These are phyloP conservation scores for Microbotryomycetes sp. DNA, from an alignment of 1,284 basidiomycete genomes.

Conservation along the genomic window DNA sequence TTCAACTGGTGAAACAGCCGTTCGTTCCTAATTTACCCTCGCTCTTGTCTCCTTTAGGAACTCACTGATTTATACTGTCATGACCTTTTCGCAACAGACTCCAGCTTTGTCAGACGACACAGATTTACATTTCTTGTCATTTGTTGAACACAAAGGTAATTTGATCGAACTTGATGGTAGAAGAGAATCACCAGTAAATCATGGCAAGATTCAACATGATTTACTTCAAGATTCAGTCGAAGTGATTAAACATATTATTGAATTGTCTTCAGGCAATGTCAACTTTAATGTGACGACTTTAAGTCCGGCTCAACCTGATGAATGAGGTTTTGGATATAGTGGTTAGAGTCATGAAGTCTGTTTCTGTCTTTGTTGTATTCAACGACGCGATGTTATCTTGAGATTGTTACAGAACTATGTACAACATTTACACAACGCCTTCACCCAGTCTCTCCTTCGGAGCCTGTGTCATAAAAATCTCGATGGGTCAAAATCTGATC, in stretches of 20 bases:
- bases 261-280: constrained; percentile 19
- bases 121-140: constrained; percentile 77
- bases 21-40: neutral
- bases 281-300: constrained; percentile 33
- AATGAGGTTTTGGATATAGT: too few species aligned
- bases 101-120: constrained; percentile 52
- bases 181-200: constrained; percentile 66
- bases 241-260: constrained; percentile 25
- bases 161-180: constrained; percentile 77
- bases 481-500: neutral
- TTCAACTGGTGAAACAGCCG: constrained; percentile 59
- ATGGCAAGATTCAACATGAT: constrained; percentile 47
- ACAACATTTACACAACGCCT: constrained; percentile 22
- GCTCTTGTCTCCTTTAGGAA: neutral
- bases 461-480: neutral
- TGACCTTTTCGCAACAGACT: constrained; percentile 9
- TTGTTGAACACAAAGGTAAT: constrained; percentile 55
- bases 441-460: constrained; percentile 29
- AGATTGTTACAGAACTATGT: too few species aligned
- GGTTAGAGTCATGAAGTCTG: too few species aligned
- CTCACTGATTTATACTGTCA: neutral
- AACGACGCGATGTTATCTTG: too few species aligned
- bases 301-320: constrained; percentile 17
- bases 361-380: too few species aligned
- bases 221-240: constrained; percentile 27